Base-by-base conservation (phyloP, 345 rosid species). In the Sapria himalayana region DNA sequence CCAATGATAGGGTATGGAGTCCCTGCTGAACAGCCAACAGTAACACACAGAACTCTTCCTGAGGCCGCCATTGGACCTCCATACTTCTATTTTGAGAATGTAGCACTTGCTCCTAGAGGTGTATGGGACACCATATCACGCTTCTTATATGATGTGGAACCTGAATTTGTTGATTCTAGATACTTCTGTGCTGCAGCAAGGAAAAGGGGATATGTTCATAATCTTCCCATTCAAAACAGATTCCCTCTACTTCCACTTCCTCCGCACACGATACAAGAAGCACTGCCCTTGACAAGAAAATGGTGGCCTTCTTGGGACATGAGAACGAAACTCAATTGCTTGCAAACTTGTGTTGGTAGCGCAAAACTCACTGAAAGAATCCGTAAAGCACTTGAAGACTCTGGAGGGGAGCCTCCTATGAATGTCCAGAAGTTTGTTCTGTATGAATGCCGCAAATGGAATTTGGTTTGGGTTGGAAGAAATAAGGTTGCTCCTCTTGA, bases 221-320 rank as follows among this genome's bases (percentile, higher is more conserved):
- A 89, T 27, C 78, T 82, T 4, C 94, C 94, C 3, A 66, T 76
- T 19, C 3, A 46, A 7, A 57, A 71, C 33, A 69, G 97, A 39
- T 76, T 21, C 49, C 78, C 79, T 19, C 66, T 86, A 15, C 62
- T 70, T 31, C 97, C 97, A 16, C 64, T 71, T 17, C 85, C 85
- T 29, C 73, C 85, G 1, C 57, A 33, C 24, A 81, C 78, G 4
- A 62, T 86, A 10, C 50, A 58, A 7, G 94, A 81, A 22, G 97
- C 97, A 0, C 52, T 86, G 9, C 92, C 97, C 0, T 10, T 81
- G 15, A 68, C 73, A 3, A 70, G 56, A 60, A 72, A 22, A 51
- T 76, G 92, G 94, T 86, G 97, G 97, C 94, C 97, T 24, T 59
- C 62, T 0, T 81, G 97, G 97, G 97, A 86, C 52, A 10, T 50